Percentiles rank a stretch among this genome's conserved stretches.
phyloP scores from a whole-genome alignment of 768 basidiomycete species.

The Tylopilus balloui region DNA sequence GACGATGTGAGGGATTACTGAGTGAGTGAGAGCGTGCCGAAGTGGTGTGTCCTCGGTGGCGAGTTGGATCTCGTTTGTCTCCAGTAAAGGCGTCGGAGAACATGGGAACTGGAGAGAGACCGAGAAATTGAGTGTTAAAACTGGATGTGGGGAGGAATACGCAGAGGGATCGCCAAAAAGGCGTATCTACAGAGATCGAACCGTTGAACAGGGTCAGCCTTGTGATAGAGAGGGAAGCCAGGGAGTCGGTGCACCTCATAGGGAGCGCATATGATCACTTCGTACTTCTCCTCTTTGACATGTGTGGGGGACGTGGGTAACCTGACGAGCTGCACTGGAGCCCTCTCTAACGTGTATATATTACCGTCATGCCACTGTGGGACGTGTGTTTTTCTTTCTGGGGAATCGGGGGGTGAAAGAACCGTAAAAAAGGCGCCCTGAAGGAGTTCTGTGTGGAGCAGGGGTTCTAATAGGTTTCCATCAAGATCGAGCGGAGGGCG shows the following conservation, averaged over 20 bases:
- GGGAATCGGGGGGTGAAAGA: constrained; percentile 40
- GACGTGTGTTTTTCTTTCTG: constrained; percentile 22
- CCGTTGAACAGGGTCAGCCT: background rate
- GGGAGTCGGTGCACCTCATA: constrained; percentile 58
- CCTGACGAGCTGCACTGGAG: constrained; percentile 44
- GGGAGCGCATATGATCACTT: constrained; percentile 72
- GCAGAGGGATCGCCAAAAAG: constrained; percentile 73
- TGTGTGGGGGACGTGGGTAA: constrained; percentile 43
- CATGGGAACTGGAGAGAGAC: constrained; percentile 38
- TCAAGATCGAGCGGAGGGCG: constrained; percentile 37
- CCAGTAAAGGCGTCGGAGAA: background rate
- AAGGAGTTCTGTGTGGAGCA: constrained; percentile 54
- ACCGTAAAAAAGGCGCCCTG: constrained; percentile 78
- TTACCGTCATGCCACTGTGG: constrained; percentile 79
- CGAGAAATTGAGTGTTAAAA: constrained; percentile 50
- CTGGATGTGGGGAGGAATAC: constrained; percentile 41
- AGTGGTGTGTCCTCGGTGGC: constrained; percentile 20
- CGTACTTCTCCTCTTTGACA: constrained; percentile 47
- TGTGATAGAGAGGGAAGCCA: background rate
- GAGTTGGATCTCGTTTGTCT: background rate
- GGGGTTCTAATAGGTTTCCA: constrained; percentile 31
- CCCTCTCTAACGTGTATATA: constrained; percentile 65
- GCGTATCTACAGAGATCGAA: constrained; percentile 52
- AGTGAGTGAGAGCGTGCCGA: constrained; percentile 45
- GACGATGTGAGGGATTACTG: constrained; percentile 64